Base-by-base conservation (phyloP, 2,329 filamentous ascomycete species). In the Zymoseptoria ardabiliae region DNA sequence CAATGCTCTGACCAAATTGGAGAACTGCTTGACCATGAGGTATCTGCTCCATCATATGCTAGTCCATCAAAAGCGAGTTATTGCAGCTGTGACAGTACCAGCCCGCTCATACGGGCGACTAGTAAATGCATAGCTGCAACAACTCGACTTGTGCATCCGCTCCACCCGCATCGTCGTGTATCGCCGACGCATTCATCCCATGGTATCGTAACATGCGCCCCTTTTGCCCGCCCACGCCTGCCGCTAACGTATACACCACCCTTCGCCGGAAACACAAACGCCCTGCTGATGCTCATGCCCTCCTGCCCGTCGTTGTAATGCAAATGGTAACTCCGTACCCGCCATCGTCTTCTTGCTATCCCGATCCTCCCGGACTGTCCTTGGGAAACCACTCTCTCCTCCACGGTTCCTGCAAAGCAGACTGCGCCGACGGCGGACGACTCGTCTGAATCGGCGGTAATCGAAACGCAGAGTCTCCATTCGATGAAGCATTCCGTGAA, bases 371-470 rank as follows among this genome's bases (percentile, higher is more conserved):
- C 35, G 35, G 17, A n/a, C 35, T 45, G 6, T 45, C 35, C 35
- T 45, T 45, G n/a, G 35, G 35, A 45, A 17, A 45, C 35, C 35
- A 45, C 35, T 45, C 35, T 13, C 35, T 45, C 17, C 35, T 45
- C 35, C 35, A 45, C 13, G 5, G 13, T 13, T 45, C 35, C 17
- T 45, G 35, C 17, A n/a, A n/a, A 45, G 13, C 17, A 5, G 13
- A n/a, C 11, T 45, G 35, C 35, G 35, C 13, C 10, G 35, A 45
- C 35, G 35, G 35, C 17, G 35, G 35, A 7, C 35, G 35, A 45
- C 35, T 45, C 21, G 45, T 23, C 45, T 55, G 54, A 19, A 59
- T 56, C 17, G 54, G 54, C 2, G 58, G 58, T 51, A 59, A 41
- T 20, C 58, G 54, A 21, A 53, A 25, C 35, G 17, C 35, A 13